Conservation (phyloP, 352 stramenopile species). For the Globisporangium yorkense region DNA sequence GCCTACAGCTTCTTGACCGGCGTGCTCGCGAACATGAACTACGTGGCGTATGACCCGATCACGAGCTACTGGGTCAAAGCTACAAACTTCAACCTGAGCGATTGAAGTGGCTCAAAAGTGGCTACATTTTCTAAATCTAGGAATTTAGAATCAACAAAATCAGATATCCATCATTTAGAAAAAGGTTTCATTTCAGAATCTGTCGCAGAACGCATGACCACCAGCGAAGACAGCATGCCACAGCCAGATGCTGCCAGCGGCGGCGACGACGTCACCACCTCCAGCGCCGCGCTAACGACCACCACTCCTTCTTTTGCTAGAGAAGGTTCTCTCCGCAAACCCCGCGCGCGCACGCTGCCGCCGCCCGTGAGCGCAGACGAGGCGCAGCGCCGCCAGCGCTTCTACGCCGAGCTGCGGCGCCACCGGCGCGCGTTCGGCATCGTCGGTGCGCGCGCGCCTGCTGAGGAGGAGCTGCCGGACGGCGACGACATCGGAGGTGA, state of each 20-base stretch:
- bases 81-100: conserved; percentile 1
- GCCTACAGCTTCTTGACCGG: too few species aligned
- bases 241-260: too few species aligned
- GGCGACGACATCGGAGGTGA: background rate
- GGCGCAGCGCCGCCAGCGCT: conserved; percentile 1
- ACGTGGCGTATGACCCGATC: conserved; percentile 14
- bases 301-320: too few species aligned
- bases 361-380: conserved; percentile 1
- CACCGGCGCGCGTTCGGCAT: conserved; percentile 4
- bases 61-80: conserved; percentile 14
- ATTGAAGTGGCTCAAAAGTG: too few species aligned
- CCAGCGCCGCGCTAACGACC: too few species aligned
- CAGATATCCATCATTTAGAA: too few species aligned
- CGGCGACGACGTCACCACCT: too few species aligned
- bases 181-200: too few species aligned
- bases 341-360: background rate
- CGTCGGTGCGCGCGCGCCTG: background rate
- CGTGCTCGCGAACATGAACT: conserved; percentile 11
- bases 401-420: conserved; percentile 1
- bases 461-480: background rate
- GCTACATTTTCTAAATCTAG: too few species aligned
- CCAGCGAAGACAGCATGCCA: too few species aligned
- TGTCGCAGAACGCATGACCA: too few species aligned
- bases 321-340: background rate
- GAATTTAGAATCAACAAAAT: too few species aligned